Base-by-base conservation (phyloP, 176 grass and related monocot genomes). In the Eragrostis curvula region DNA sequence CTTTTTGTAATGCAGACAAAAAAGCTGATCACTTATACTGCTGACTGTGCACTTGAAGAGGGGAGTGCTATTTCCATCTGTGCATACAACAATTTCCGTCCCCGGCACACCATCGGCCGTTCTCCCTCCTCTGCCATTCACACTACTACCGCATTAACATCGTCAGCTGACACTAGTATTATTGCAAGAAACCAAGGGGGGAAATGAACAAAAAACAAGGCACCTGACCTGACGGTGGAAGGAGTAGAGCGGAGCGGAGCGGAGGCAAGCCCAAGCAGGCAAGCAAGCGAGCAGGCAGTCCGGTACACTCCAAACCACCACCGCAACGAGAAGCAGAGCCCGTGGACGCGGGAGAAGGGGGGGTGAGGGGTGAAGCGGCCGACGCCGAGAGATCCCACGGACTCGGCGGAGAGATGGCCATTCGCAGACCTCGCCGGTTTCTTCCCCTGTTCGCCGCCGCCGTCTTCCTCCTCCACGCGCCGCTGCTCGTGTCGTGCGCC, bases 321-420 rank as follows among this genome's bases (percentile, higher is more conserved):
- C 11, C 61, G 12, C 16, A 25, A 49, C 25, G 24, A 13, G 60
- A 13, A 58, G 18, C 7, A 2, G 24, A 41, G 40, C 20, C 32
- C 32, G 32, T 36, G 32, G 32, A 4, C 8, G 40, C 12, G 80
- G 51, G 50, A 48, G 55, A 8, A 15, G 30, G 68, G 14, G 14
- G 27, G 53, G 25, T 21, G 30, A 8, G 66, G 28, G 12, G 49
- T 6, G 70, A 57, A 52, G 29, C 70, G 53, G 59, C 28, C 25
- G 46, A 23, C 18, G 50, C 9, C 24, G 70, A 55, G 58, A 82
- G 80, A 84, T 77, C 78, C 70, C 43, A 36, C 58, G 59, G 76
- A 57, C 77, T 69, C 60, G 71, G 29, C 12, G 61, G 30, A 8
- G 21, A 87, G 81, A 94, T 91, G 87, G 81, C 74, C 87, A 80